These are phyloP conservation scores for Xylogone sp. DNA, from an alignment of 2,329 filamentous ascomycete genomes.

Conservation along the genomic window DNA sequence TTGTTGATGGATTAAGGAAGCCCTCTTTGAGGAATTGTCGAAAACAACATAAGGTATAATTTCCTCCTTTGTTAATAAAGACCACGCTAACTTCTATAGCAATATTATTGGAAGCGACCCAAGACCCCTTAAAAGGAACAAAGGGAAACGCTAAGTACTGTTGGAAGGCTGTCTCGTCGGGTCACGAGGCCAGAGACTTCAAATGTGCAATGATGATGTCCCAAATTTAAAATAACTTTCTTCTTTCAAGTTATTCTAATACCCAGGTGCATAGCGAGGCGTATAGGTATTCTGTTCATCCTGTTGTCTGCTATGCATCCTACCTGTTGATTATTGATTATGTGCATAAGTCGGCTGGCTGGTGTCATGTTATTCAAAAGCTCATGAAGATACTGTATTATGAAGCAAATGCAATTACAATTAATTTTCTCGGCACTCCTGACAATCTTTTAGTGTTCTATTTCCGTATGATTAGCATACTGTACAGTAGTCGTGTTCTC, in stretches of 20 bases:
- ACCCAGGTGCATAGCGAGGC: slow-evolving; percentile 25
- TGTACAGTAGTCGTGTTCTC: neutral
- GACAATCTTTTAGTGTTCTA: too few relatives aligned
- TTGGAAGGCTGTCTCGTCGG: neutral
- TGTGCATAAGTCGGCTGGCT: neutral
- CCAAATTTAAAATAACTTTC: neutral
- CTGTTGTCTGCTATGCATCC: slow-evolving; percentile 1
- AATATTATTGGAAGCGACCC: slow-evolving; percentile 68
- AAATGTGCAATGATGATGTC: neutral
- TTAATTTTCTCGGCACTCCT: neutral
- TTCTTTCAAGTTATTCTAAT: slow-evolving; percentile 9
- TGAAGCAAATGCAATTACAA: neutral
- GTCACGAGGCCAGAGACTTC: neutral
- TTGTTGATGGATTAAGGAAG: slow-evolving; percentile 82
- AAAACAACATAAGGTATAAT: slow-evolving; percentile 91
- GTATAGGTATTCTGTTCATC: slow-evolving; percentile 9
- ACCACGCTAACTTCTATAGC: slow-evolving; percentile 35
- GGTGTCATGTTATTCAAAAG: neutral
- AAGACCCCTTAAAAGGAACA: slow-evolving; percentile 44
- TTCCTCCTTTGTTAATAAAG: slow-evolving; percentile 1
- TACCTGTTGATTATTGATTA: neutral
- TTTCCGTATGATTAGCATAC: too few relatives aligned
- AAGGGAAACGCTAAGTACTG: slow-evolving; percentile 10
- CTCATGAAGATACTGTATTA: neutral
- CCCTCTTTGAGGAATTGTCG: slow-evolving; percentile 85